Percentiles rank a stretch among this genome's conserved stretches.
phyloP scores from a whole-genome alignment of 2,329 filamentous ascomycete species.

The Colletotrichum eleusines region DNA sequence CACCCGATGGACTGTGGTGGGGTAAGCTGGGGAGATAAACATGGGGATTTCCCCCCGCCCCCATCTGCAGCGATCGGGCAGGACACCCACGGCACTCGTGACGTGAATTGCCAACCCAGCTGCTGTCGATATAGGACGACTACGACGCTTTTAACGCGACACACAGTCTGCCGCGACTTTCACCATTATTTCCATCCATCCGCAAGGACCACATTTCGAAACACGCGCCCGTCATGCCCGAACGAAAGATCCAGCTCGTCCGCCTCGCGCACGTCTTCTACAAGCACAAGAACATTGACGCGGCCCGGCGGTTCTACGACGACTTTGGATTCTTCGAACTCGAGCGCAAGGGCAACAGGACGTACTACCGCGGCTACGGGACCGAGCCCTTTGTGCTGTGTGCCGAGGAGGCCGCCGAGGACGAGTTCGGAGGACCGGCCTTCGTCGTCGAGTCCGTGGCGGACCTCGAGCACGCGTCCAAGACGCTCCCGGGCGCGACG shows the following conservation, averaged over 20 bases:
- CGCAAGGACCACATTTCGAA: background rate
- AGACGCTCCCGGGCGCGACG: slow-evolving; percentile 60
- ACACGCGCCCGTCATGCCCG: slow-evolving; percentile 30
- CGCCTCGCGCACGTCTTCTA: slow-evolving; percentile 62
- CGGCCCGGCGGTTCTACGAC: slow-evolving; percentile 56
- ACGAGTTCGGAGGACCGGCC: slow-evolving; percentile 67
- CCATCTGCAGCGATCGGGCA: background rate
- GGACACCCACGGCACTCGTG: slow-evolving; percentile 4
- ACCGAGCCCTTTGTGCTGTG: slow-evolving; percentile 70
- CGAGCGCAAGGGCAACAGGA: slow-evolving; percentile 55
- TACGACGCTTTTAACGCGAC: background rate
- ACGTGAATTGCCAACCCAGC: background rate
- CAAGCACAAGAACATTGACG: slow-evolving; percentile 58
- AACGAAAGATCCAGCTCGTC: slow-evolving; percentile 50
- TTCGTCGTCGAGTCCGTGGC: slow-evolving; percentile 69
- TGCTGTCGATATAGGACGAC: slow-evolving; percentile 9
- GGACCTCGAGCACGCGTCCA: slow-evolving; percentile 64
- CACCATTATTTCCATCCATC: background rate
- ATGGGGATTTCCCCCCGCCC: slow-evolving; percentile 15
- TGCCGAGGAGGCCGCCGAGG: slow-evolving; percentile 59
- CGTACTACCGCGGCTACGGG: slow-evolving; percentile 73
- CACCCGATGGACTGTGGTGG: slow-evolving; percentile 39
- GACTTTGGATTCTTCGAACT: slow-evolving; percentile 62
- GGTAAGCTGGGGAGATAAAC: slow-evolving; percentile 40
- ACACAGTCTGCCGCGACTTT: background rate